Evolutionary conservation across 2,329 filamentous ascomycete genomes (phyloP), one percentile per base, ranked within the genome.

Genomic region (Aspergillus aculeatus): DNA sequence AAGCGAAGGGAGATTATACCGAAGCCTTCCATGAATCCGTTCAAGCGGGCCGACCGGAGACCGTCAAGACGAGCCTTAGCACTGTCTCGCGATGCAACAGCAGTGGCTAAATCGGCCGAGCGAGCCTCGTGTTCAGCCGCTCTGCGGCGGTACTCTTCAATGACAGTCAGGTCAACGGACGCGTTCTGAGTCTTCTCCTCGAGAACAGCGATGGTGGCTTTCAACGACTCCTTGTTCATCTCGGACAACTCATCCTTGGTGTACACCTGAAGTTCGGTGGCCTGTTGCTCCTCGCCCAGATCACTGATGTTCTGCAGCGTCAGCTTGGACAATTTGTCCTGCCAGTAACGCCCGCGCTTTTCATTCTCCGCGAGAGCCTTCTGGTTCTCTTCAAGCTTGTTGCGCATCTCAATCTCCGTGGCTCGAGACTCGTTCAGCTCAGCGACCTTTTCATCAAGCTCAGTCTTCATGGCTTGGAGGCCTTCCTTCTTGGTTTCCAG

Each of bases 21-120:
- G 80, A 99, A 98, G 44, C 96, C 95, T 73, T 96, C 92, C 93
- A 98, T 98, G 84, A 99, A 99, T 38, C 95, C 94, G 69, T 97
- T 94, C 7, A 98, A 83, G 31, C 95, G 91, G 53, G 96, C 82
- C 14, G 92, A 90, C 12, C 95, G 90, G 55, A 99, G 86, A 66
- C 97, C 92, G 70, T 98, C 94, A 68, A 93, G 92, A 9, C 92
- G 89, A 73, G 91, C 91, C 84, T 98, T 99, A 66, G 92, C 92
- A 1, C 86, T 80, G 73, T 99, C 96, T 56, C 95, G 91, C 63
- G 88, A 83, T 16, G 82, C 77, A 5, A 99, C 86, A 3, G 94
- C 92, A 54, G 85, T 83, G 55, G 90, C 88, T 19, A 99, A 85
- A 73, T 98, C 95, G 0, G 87, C 88, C n/a, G 90, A 91, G 11